phyloP scores from a whole-genome alignment of 2,329 filamentous ascomycete species.

The Penicillium sp. region DNA sequence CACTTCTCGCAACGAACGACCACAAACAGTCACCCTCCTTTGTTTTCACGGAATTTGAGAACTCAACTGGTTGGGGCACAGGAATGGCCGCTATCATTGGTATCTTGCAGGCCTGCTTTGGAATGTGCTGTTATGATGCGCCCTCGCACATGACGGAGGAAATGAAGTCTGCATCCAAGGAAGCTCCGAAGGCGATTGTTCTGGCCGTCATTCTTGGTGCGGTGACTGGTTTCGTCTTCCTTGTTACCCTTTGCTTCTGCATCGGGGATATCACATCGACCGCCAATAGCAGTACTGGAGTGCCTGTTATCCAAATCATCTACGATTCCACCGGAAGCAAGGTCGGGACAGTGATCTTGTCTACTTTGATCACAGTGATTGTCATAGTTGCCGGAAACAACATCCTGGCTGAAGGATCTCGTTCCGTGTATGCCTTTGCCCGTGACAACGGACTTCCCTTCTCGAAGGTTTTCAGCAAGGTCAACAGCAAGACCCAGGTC shows the following conservation, averaged over 20 bases:
- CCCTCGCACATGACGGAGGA: constrained; percentile 59
- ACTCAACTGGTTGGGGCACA: constrained; percentile 54
- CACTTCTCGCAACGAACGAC: constrained; percentile 55
- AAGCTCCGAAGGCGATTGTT: constrained; percentile 52
- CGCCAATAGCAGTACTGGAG: constrained; percentile 48
- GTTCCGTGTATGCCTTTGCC: constrained; percentile 49
- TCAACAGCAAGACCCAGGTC: constrained; percentile 48
- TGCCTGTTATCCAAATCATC: constrained; percentile 57
- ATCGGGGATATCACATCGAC: constrained; percentile 53
- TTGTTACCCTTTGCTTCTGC: constrained; percentile 54
- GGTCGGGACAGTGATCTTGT: constrained; percentile 47
- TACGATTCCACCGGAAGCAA: constrained; percentile 51
- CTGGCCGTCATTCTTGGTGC: constrained; percentile 47
- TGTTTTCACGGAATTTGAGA: constrained; percentile 58
- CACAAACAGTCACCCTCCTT: constrained; percentile 57
- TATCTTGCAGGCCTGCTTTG: constrained; percentile 56
- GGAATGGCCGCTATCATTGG: constrained; percentile 56
- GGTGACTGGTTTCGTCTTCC: constrained; percentile 51
- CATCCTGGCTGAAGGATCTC: constrained; percentile 50
- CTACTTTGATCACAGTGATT: constrained; percentile 52
- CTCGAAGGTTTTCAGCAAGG: constrained; percentile 47
- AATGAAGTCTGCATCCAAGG: constrained; percentile 52
- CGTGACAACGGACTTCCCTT: constrained; percentile 57
- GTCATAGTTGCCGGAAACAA: constrained; percentile 48
- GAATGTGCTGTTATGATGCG: constrained; percentile 54